Percentiles rank a stretch among this genome's conserved stretches.
Evolutionary conservation across 371 early-diverging fungal species (phyloP).

Genomic region (Furculomyces boomerangus): DNA sequence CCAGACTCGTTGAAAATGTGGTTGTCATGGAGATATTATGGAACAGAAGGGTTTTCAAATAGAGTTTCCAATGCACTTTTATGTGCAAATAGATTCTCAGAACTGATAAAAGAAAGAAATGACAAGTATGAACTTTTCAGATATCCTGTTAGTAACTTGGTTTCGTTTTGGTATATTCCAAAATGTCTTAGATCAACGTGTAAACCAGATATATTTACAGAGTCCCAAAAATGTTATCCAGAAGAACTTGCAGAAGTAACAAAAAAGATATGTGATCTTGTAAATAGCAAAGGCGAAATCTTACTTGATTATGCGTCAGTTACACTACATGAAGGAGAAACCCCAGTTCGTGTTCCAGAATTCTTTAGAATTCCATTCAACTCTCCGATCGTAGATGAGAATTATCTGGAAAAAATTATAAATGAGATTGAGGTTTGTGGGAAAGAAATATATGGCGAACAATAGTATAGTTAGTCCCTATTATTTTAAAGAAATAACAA

Average conservation of each 20-base stretch:
- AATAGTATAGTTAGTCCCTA: not conserved
- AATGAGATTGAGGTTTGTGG: constrained; percentile 29
- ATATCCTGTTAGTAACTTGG: constrained; percentile 28
- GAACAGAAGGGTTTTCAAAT: constrained; percentile 27
- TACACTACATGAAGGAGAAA: constrained; percentile 30
- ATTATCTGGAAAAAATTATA: constrained; percentile 33
- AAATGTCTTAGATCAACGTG: not conserved
- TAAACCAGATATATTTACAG: not conserved
- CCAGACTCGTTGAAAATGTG: constrained; percentile 72
- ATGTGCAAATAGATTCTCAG: constrained; percentile 23
- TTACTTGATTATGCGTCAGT: constrained; percentile 52
- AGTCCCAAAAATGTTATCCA: no score
- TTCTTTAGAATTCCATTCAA: constrained; percentile 61
- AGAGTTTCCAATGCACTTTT: constrained; percentile 33
- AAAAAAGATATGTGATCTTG: constrained; percentile 26
- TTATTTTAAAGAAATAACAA: not conserved
- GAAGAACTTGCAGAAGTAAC: constrained; percentile 24
- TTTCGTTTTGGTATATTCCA: constrained; percentile 54
- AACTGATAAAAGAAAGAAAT: constrained; percentile 10
- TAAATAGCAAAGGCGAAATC: constrained; percentile 33
- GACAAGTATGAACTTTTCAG: constrained; percentile 15
- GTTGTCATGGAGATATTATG: constrained; percentile 66
- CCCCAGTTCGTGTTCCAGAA: constrained; percentile 25
- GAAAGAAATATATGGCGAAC: not conserved
- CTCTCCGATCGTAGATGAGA: constrained; percentile 34